phyloP scores from a whole-genome alignment of 2,329 filamentous ascomycete species.

The Colletotrichum salicis region DNA sequence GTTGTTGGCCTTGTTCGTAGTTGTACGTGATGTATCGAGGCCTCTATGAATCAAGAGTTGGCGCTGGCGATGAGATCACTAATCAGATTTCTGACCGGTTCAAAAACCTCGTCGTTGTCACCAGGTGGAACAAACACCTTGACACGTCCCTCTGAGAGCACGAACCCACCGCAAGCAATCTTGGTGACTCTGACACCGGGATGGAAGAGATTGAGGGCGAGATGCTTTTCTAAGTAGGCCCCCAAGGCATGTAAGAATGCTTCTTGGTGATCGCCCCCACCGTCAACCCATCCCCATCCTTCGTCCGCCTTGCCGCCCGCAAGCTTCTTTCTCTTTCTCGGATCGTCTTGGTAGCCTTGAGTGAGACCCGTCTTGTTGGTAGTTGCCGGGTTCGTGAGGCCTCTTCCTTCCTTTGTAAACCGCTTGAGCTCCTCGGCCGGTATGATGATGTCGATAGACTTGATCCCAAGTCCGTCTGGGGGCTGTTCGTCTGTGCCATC shows the following conservation, averaged over 20 bases:
- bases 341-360: conserved; percentile 45
- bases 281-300: conserved; percentile 61
- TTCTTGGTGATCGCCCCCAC: conserved; percentile 38
- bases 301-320: conserved; percentile 61
- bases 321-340: conserved; percentile 54
- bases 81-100: conserved; percentile 23
- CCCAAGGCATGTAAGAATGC: conserved; percentile 64
- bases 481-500: conserved; percentile 32
- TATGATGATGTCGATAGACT: conserved; percentile 63
- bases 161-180: conserved; percentile 66
- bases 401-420: conserved; percentile 56
- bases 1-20: background rate
- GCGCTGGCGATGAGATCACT: conserved; percentile 17
- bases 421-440: conserved; percentile 57
- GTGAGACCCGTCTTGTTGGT: conserved; percentile 30
- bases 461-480: conserved; percentile 46
- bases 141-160: conserved; percentile 61
- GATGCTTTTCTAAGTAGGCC: conserved; percentile 61
- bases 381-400: conserved; percentile 23
- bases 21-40: background rate
- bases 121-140: conserved; percentile 54
- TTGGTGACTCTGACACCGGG: conserved; percentile 63
- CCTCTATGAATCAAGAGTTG: background rate
- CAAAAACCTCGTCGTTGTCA: conserved; percentile 11
- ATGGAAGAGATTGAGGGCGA: conserved; percentile 66